Evolutionary conservation across 805 yeast species (phyloP).

Genomic region (Myxozyma sirexii): DNA sequence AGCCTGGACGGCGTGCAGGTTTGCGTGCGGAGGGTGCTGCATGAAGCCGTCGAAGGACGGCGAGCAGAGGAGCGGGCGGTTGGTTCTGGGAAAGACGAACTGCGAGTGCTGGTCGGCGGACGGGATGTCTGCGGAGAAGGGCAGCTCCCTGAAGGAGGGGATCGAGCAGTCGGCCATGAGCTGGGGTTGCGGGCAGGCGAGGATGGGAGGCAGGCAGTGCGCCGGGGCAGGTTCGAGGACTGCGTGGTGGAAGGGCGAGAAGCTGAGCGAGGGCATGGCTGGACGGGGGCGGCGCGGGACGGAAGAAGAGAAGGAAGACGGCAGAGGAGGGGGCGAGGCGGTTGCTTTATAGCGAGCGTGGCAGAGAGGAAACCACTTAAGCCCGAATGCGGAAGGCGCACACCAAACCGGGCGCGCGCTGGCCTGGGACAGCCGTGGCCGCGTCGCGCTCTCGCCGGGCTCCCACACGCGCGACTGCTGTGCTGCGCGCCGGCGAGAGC

Average conservation of each 20-base stretch:
- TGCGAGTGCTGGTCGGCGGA: slow-evolving; percentile 8
- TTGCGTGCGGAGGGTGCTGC: background rate
- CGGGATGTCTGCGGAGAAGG: background rate
- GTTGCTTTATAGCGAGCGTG: background rate
- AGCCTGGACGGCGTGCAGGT: slow-evolving; percentile 1
- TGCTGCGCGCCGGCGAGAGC: too few species aligned
- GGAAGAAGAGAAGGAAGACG: background rate
- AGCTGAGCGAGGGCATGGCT: background rate
- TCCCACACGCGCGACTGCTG: too few species aligned
- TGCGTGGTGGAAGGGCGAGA: background rate
- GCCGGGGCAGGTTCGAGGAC: slow-evolving; percentile 4
- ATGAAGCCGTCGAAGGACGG: slow-evolving; percentile 4
- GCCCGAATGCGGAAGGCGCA: too few species aligned
- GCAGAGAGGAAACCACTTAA: background rate
- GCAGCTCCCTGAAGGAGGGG: background rate
- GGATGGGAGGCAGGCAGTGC: slow-evolving; percentile 1
- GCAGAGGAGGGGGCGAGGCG: background rate
- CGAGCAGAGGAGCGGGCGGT: slow-evolving; percentile 12
- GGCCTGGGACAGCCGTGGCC: too few species aligned
- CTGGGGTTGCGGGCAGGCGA: background rate
- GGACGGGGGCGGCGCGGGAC: background rate
- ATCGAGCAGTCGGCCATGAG: background rate
- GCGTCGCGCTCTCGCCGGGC: too few species aligned
- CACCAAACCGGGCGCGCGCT: too few species aligned
- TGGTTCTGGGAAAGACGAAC: slow-evolving; percentile 13